phyloP scores from a whole-genome alignment of 2,329 filamentous ascomycete genomes.

The Zymoseptoria tritici region DNA sequence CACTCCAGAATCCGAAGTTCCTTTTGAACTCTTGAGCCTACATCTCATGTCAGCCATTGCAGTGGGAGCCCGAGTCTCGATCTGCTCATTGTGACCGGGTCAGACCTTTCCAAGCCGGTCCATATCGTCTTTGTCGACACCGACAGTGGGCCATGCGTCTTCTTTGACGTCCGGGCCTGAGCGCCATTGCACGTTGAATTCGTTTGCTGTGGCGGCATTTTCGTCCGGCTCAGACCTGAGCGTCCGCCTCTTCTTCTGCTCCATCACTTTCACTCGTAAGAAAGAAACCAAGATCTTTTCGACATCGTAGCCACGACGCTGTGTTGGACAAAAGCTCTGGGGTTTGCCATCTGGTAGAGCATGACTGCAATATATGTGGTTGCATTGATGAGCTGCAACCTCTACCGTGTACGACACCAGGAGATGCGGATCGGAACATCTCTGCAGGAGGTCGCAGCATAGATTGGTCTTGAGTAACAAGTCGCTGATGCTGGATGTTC shows the following conservation, averaged over 20 bases:
- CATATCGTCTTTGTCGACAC: neutral
- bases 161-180: too few species aligned
- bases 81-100: neutral
- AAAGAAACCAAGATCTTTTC: neutral
- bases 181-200: too few species aligned
- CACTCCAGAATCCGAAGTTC: conserved; percentile 23
- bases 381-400: neutral
- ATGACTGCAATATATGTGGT: neutral
- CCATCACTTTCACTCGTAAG: neutral
- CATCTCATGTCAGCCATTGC: neutral
- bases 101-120: neutral
- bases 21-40: conserved; percentile 18
- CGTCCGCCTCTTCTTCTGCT: neutral
- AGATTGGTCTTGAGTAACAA: neutral
- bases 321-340: neutral
- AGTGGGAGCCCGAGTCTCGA: neutral
- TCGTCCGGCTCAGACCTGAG: neutral
- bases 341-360: neutral
- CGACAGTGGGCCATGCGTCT: too few species aligned
- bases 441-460: neutral
- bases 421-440: neutral
- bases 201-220: neutral
- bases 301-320: neutral
- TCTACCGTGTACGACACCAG: neutral
- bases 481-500: neutral